Evolutionary conservation across 2,329 filamentous ascomycete genomes (phyloP), one percentile per base, ranked within the genome.

Genomic region (Penicillium aurantiogriseum): DNA sequence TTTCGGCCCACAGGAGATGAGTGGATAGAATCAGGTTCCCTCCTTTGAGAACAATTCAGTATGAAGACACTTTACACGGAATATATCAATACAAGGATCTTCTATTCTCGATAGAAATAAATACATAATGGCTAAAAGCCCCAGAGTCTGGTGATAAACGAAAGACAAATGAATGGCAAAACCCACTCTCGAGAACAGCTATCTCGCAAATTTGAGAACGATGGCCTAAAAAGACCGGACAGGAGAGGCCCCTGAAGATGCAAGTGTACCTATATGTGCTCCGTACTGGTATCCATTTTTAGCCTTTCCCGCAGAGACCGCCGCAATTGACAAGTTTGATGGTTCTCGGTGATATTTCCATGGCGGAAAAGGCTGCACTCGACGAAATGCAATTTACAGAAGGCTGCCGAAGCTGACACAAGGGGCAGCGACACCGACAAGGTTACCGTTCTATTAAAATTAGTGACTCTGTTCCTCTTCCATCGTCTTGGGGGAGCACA

Each of bases 341-440:
- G 19, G 44, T 27, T 44, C 17, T 50, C 52, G 36, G 25, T 39
- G 45, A 29, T 51, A 31, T 44, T 33, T 45, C 25, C 33, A 35
- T 40, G 7, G 19, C 36, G 49, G 39, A 29, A 43, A 13, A n/a
- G 51, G 33, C 7, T 21, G 5, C 9, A 17, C 3, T 43, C 42
- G 7, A 25, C 9, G 40, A 35, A 4, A 29, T n/a, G n/a, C 11
- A n/a, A 48, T 54, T 69, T 73, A 73, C 48, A 74, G 54, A 21
- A 71, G 57, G 42, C 64, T 60, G 54, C 68, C 66, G 45, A 72
- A 59, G 42, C 69, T 69, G 62, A 72, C 61, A 59, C 71, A 73
- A 50, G 70, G 67, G 50, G 67, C 33, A 31, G 65, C 67, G 27
- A 72, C 61, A 29, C 69, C 71, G 45, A 74, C 58, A 11, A 71